Evolutionary conservation across 2,329 filamentous ascomycete genomes (phyloP).

Genomic region (Byssoonygena ceratinophila): DNA sequence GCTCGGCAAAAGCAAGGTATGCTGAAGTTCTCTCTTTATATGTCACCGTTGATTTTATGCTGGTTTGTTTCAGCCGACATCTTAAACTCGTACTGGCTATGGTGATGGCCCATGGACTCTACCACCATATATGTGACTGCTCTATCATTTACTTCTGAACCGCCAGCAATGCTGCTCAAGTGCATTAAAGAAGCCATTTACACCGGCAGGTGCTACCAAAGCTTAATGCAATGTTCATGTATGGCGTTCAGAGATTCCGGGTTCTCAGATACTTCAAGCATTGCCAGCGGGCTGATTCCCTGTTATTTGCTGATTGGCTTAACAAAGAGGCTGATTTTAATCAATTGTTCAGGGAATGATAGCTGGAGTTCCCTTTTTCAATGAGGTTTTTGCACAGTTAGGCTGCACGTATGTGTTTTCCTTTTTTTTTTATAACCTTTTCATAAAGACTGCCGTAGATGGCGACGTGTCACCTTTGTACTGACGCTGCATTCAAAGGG

Average conservation of each 20-base stretch:
- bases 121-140: neutral
- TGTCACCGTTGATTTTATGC: neutral
- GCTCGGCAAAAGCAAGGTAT: slow-evolving; percentile 48
- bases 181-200: too few relatives aligned
- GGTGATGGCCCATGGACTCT: neutral
- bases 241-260: too few relatives aligned
- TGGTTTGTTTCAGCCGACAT: neutral
- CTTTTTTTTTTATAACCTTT: neutral
- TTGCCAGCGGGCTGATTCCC: too few relatives aligned
- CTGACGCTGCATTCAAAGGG: slow-evolving; percentile 33
- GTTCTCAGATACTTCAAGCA: too few relatives aligned
- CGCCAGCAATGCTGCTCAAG: too few relatives aligned
- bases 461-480: neutral
- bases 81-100: neutral
- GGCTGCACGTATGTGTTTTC: slow-evolving; percentile 58
- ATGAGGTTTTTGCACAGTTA: slow-evolving; percentile 82
- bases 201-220: too few relatives aligned
- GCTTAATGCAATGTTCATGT: too few relatives aligned
- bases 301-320: too few relatives aligned
- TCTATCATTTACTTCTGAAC: neutral
- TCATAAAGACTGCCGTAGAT: neutral
- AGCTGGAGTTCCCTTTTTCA: slow-evolving; percentile 87
- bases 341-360: slow-evolving; percentile 54
- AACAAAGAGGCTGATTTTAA: neutral
- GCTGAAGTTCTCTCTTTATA: slow-evolving; percentile 5